Conservation (phyloP, 371 early-diverging fungal genomes). For the Mortierella sp. region DNA sequence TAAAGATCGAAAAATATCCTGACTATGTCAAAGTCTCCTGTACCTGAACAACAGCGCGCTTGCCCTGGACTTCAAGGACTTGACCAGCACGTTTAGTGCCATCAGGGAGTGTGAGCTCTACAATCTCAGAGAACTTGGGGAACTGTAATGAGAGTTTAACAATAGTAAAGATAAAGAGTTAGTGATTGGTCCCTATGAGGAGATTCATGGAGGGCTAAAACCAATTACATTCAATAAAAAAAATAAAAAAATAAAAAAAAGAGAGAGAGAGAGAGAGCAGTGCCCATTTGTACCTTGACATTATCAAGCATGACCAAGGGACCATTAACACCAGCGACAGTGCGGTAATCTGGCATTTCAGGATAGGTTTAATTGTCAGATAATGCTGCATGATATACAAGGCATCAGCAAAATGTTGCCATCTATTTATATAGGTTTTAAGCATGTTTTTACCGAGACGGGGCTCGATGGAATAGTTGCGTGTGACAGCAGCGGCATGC, state of each 20-base stretch:
- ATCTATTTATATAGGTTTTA: background rate
- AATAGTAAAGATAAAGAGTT: conserved; percentile 18
- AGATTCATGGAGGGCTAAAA: background rate
- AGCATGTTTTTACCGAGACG: conserved; percentile 79
- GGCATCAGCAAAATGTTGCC: conserved; percentile 3
- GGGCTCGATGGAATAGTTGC: conserved; percentile 91
- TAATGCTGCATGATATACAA: background rate
- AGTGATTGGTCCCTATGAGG: conserved; percentile 1
- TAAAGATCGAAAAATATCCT: conserved; percentile 4
- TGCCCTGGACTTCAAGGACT: conserved; percentile 99
- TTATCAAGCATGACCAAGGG: conserved; percentile 99
- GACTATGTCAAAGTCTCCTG: background rate
- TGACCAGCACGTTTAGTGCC: conserved; percentile 98
- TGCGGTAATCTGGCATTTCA: conserved; percentile 90
- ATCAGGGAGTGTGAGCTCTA: conserved; percentile 97
- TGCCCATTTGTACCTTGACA: conserved; percentile 82
- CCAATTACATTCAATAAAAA: background rate
- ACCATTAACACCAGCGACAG: conserved; percentile 99
- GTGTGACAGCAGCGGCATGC: conserved; percentile 87
- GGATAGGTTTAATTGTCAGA: conserved; percentile 16
- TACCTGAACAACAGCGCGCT: conserved; percentile 98
- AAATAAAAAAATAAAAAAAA: background rate
- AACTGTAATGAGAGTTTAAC: conserved; percentile 66
- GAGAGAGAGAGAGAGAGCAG: conserved; percentile 4
- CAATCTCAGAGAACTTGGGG: conserved; percentile 99